Evolutionary conservation across 176 grass and related monocot genomes (phyloP), one percentile per base, ranked within the genome.

Genomic region (Oryza nivara): DNA sequence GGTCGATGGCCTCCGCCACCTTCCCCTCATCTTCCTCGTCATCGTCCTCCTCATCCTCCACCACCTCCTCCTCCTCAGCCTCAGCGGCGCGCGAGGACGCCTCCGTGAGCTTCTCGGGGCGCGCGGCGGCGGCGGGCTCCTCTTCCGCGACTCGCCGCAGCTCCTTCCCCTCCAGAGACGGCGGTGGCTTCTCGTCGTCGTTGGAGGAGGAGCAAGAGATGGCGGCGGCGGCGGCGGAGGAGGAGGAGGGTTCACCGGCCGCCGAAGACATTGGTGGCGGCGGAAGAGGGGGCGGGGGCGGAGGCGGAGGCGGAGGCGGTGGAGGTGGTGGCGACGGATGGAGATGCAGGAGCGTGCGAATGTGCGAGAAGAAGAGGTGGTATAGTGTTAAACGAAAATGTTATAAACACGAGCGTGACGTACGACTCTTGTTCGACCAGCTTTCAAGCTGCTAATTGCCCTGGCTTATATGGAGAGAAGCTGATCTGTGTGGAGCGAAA

Each of bases 1-100:
- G 84, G 61, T 91, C 89, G 70, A 92, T 79, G 45, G 35, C 76
- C 34, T 83, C 83, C 36, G 72, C 65, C 78, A 74, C 64, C 46
- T 72, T 46, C 69, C 28, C 85, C 58, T 76, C 76, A 16, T 80
- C 90, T 0, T 90, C 93, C 0, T 92, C 90, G 0, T 91, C 77
- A 2, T 77, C 65, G 0, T 77, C 80, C 0, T 46, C 56, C 0
- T 81, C 89, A 15, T 82, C 87, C 23, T 79, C 80, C 74, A 25
- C 43, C 78, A 73, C 79, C 20, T 2, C 82, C 17, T 82, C 89
- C 38, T 40, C 38, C 38, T 32, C 30, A 32, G 30, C 30, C 30
- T 7, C 38, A 48, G 76, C 71, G 48, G 15, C 52, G 72, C 71
- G 67, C 14, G 89, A 69, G 7, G 84, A 85, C 2, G 70, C 74